Percentiles rank a stretch among this genome's conserved stretches.
Conservation (phyloP, 208 protist species). For the Wallacemonas sp. region DNA sequence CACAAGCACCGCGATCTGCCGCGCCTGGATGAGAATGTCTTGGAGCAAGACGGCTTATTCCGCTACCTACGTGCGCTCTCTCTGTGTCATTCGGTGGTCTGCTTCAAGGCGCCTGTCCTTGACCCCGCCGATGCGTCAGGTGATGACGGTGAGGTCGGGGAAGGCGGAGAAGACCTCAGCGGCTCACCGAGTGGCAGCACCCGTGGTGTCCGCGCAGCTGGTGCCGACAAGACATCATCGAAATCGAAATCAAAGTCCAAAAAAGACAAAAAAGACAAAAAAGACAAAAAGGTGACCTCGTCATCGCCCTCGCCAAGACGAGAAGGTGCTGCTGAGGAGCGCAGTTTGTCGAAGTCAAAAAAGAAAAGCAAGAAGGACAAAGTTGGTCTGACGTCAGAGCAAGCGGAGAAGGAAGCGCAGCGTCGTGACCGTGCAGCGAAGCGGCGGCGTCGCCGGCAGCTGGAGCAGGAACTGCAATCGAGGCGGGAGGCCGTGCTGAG, state of each 20-base stretch:
- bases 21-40: constrained; percentile 26
- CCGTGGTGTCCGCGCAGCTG: no score
- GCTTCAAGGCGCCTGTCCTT: constrained; percentile 48
- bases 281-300: no score
- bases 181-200: no score
- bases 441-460: background rate
- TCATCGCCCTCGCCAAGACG: no score
- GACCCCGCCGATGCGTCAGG: constrained; percentile 6
- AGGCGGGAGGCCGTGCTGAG: background rate
- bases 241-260: no score
- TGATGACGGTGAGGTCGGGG: background rate
- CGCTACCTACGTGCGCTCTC: constrained; percentile 66
- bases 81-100: constrained; percentile 83
- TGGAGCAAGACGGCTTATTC: constrained; percentile 54
- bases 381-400: background rate
- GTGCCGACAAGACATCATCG: no score
- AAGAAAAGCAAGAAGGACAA: background rate
- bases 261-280: no score
- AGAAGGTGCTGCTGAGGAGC: no score
- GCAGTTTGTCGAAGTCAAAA: no score
- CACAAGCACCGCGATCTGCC: constrained; percentile 11
- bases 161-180: no score
- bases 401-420: background rate
- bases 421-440: background rate
- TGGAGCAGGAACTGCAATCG: constrained; percentile 3